Evolutionary conservation across 1,139 yeast species (phyloP), one percentile per base, ranked within the genome.

Genomic region (Blastobotrys apis): DNA sequence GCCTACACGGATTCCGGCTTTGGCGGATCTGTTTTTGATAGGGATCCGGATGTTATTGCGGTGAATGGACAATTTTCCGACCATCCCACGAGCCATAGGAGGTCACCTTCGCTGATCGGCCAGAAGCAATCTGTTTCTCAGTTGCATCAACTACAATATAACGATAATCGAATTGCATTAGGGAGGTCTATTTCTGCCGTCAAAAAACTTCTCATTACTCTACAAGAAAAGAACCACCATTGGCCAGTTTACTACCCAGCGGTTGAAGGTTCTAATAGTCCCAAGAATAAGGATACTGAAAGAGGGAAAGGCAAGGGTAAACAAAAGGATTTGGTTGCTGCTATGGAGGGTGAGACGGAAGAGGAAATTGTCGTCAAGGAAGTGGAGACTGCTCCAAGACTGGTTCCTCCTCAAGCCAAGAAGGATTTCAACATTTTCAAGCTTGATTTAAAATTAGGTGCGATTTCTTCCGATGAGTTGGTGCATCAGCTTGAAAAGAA

Each of bases 231-330:
- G 10, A 83, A 83, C 56, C 67, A 65, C 37, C 66, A 67, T 31
- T 66, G 86, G 48, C 87, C 88, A 1, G 73, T 84, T 3, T 81
- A 76, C 55, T 84, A 81, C 55, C 94, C 94, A 0, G 36, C 39
- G 15, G 33, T n/a, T 2, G 39, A 42, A 25, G 35, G 12, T 10
- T 4, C 23, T n/a, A 19, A 6, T 13, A 5, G 4, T 6, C 31
- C n/a, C 22, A 27, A n/a, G 21, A 20, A 22, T 10, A 22, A 21
- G 33, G 15, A 27, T 9, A 30, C 19, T 22, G 34, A 19, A 19
- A 15, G 22, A 13, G 13, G 15, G 17, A 32, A 33, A 15, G 39
- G 31, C 5, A 39, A 42, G 31, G 32, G 27, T 17, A 32, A 37
- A 21, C 38, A 22, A 8, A 23, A 34, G 17, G 41, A 37, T 10